Evolutionary conservation across 495 filamentous ascomycete genomes (phyloP), one percentile per base, ranked within the genome.

Genomic region (Penicillium bovifimosum): DNA sequence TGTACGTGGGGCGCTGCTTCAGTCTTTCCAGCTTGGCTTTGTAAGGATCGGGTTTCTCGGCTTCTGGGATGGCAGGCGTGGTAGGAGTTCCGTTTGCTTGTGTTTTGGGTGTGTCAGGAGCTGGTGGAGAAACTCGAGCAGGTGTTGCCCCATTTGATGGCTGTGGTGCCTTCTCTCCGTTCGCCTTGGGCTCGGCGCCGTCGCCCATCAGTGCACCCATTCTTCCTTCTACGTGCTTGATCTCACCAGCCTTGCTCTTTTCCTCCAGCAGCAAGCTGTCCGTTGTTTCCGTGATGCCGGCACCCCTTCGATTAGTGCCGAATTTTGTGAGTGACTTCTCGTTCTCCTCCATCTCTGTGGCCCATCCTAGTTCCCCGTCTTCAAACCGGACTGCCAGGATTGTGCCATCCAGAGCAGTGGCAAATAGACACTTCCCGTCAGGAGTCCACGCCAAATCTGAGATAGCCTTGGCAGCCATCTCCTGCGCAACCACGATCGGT

Each of bases 141-240:
- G 74, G 68, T 9, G 73, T 69, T 8, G 68, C 68, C 11, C 75
- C 73, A 47, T 79, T 79, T 3, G 71, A 62, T 9, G 68, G 63
- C 26, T 58, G 41, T 28, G 64, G 45, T 16, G 67, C 49, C 4
- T 65, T 41, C 45, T 65, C 75, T 38, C 76, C 80, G 60, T 75
- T 82, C 32, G 65, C 66, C 17, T 58, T 54, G n/a, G 61, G 55
- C 9, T 68, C 69, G 1, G 65, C 53, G 11, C 64, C 78, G 69
- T 96, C 95, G 31, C 93, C 93, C 95, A 98, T 98, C 47, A 98
- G 68, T 17, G 91, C 91, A 11, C 93, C 95, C 93, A 99, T 99
- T 54, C 92, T 80, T 7, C 90, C 92, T 71, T 97, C 87, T 0
- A 91, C 91, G 14, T 84, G 90, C 54, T 85, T 88, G 54, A 91